Evolutionary conservation across 768 basidiomycete genomes (phyloP).

Genomic region (Podaxis sp.): DNA sequence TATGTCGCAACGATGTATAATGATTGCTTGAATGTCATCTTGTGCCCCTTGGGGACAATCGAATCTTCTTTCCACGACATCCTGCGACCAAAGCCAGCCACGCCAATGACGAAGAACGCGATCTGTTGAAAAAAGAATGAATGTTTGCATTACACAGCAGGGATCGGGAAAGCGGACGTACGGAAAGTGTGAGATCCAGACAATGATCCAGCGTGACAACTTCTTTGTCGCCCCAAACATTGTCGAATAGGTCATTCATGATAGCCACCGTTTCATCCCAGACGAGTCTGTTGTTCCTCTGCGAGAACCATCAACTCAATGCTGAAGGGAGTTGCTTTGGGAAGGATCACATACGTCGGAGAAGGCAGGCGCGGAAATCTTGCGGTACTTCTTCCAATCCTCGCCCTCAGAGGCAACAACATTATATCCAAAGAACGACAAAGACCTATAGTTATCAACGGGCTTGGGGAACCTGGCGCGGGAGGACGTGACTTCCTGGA

Average conservation of each 20-base stretch:
- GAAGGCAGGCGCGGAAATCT: conserved; percentile 54
- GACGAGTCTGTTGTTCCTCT: conserved; percentile 45
- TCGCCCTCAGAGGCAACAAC: conserved; percentile 56
- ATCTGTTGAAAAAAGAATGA: conserved; percentile 28
- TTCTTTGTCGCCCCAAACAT: conserved; percentile 41
- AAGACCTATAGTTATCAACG: conserved; percentile 31
- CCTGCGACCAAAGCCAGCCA: conserved; percentile 50
- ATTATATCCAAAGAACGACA: conserved; percentile 50
- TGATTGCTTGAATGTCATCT: conserved; percentile 45
- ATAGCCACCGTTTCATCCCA: conserved; percentile 41
- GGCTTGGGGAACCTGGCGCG: conserved; percentile 52
- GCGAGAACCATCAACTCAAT: not conserved
- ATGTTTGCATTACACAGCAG: not conserved
- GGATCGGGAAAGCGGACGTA: conserved; percentile 19
- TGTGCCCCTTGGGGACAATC: conserved; percentile 36
- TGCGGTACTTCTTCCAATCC: conserved; percentile 60
- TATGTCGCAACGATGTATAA: conserved; percentile 37
- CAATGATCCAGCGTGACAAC: conserved; percentile 40
- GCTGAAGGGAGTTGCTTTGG: not conserved
- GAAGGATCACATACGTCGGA: conserved; percentile 37
- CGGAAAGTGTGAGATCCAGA: conserved; percentile 50
- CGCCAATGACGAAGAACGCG: conserved; percentile 50
- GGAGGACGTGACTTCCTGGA: conserved; percentile 19
- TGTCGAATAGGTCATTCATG: conserved; percentile 38
- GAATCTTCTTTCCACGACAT: conserved; percentile 44